phyloP scores from a whole-genome alignment of 208 protist genomes.

The Trypanosoma rangeli region DNA sequence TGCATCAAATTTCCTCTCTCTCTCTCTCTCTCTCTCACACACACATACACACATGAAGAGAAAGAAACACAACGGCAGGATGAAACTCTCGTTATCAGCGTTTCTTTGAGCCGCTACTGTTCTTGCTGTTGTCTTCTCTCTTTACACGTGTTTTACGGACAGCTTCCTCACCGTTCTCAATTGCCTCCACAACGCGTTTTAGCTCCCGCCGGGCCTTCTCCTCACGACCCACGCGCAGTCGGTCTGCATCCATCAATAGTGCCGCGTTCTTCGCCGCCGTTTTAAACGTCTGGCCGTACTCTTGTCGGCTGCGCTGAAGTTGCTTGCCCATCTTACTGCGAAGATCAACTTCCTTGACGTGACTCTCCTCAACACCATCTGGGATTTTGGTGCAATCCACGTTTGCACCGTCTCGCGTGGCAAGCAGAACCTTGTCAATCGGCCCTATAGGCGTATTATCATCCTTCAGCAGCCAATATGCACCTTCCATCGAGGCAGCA shows the following conservation, averaged over 20 bases:
- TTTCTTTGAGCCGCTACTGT: background rate
- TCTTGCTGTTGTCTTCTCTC: background rate
- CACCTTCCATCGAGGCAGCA: conserved; percentile 21
- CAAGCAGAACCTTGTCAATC: conserved; percentile 51
- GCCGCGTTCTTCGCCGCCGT: conserved; percentile 51
- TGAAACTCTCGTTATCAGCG: background rate
- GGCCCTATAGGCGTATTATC: conserved; percentile 58
- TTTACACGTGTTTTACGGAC: conserved; percentile 16
- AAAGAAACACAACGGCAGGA: background rate
- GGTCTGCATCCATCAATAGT: conserved; percentile 69
- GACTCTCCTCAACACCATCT: conserved; percentile 15
- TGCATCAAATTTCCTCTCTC: background rate
- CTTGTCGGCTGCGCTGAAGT: conserved; percentile 57
- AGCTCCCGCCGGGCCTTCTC: conserved; percentile 52
- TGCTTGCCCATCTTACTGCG: conserved; percentile 69
- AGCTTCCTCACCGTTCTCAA: conserved; percentile 46
- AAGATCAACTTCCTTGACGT: conserved; percentile 63
- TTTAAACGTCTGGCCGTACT: conserved; percentile 78
- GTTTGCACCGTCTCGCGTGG: conserved; percentile 25
- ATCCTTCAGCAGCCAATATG: conserved; percentile 80
- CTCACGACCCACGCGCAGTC: conserved; percentile 43
- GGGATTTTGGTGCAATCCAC: conserved; percentile 4
- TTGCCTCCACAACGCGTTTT: conserved; percentile 58
- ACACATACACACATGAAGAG: background rate
- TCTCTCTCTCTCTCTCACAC: background rate